These are phyloP conservation scores for Exidia glandulosa DNA, from an alignment of 768 basidiomycete species.

Conservation along the genomic window DNA sequence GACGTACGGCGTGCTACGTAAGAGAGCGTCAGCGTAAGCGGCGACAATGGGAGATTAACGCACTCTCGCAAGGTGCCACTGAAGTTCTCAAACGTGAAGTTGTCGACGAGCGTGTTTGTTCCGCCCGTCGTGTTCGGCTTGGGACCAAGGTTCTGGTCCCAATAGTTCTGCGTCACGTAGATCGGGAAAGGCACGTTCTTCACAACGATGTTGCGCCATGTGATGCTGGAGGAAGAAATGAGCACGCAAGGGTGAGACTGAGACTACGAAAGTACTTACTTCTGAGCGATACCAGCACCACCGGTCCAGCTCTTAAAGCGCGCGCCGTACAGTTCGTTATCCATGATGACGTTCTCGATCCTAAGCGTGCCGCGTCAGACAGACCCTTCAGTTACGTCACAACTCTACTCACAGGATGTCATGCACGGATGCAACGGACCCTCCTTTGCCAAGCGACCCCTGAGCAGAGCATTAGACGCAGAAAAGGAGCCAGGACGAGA, in stretches of 20 bases:
- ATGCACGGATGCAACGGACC: constrained; percentile 43
- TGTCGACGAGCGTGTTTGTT: constrained; percentile 46
- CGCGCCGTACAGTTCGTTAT: constrained; percentile 43
- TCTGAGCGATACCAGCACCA: constrained; percentile 44
- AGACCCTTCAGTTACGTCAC: no score
- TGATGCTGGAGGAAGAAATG: no score
- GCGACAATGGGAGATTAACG: neutral
- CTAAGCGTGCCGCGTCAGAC: neutral
- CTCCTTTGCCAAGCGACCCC: constrained; percentile 31
- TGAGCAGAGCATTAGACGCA: neutral
- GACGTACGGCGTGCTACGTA: constrained; percentile 31
- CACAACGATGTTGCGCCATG: constrained; percentile 48
- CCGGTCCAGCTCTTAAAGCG: constrained; percentile 61
- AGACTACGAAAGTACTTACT: constrained; percentile 24
- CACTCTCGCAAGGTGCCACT: constrained; percentile 39
- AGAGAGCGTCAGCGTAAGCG: neutral
- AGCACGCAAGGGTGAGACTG: no score
- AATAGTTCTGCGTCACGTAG: constrained; percentile 55
- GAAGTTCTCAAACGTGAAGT: constrained; percentile 47
- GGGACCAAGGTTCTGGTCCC: constrained; percentile 44
- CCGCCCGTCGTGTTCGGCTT: constrained; percentile 30
- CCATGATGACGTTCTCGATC: constrained; percentile 20
- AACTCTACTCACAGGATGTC: constrained; percentile 45
- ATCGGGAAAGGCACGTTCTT: constrained; percentile 49
- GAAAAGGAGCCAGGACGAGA: neutral